A percentile compares a stretch with the other conserved stretches of the same genome.
Evolutionary conservation across 169 alveolate species (phyloP).

Genomic region (Amoebophrya sp.): DNA sequence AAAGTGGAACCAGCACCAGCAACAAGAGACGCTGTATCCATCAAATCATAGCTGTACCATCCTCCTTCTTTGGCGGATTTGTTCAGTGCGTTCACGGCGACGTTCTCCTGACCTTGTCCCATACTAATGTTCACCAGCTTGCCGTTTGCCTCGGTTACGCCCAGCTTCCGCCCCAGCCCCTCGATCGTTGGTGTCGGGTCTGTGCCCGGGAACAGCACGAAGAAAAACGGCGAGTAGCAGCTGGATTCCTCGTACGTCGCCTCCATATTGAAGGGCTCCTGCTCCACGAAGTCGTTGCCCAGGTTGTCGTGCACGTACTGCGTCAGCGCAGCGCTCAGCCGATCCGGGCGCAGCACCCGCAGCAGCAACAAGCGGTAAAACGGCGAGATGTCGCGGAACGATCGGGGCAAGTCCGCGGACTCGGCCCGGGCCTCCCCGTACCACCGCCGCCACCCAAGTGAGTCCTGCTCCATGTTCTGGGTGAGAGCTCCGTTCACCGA

Average conservation of each 20-base stretch:
- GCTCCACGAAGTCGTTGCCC: conserved; percentile 75
- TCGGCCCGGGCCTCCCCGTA: conserved; percentile 88
- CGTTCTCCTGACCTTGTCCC: conserved; percentile 95
- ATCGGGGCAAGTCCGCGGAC: conserved; percentile 81
- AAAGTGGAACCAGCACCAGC: too few relatives aligned
- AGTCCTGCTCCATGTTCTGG: conserved; percentile 46
- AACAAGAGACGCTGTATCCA: too few relatives aligned
- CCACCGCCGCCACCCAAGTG: conserved; percentile 72
- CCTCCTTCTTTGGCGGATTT: conserved; percentile 81
- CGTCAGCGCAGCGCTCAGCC: conserved; percentile 79
- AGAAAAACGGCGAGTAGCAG: conserved; percentile 78
- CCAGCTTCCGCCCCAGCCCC: conserved; percentile 32
- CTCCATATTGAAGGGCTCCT: conserved; percentile 70
- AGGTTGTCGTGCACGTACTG: conserved; percentile 71
- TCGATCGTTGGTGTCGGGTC: conserved; percentile 84
- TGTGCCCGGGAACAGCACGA: conserved; percentile 83
- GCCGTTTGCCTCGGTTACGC: conserved; percentile 58
- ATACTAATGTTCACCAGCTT: conserved; percentile 84
- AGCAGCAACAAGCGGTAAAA: conserved; percentile 80
- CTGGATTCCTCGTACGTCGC: conserved; percentile 75
- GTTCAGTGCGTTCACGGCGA: conserved; percentile 79
- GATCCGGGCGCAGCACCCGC: conserved; percentile 86
- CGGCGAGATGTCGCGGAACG: conserved; percentile 65
- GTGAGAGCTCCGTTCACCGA: conserved; percentile 31
- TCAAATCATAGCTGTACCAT: too few relatives aligned